Base-by-base conservation (phyloP, 2,329 filamentous ascomycete species). In the Colletotrichum salicis region DNA sequence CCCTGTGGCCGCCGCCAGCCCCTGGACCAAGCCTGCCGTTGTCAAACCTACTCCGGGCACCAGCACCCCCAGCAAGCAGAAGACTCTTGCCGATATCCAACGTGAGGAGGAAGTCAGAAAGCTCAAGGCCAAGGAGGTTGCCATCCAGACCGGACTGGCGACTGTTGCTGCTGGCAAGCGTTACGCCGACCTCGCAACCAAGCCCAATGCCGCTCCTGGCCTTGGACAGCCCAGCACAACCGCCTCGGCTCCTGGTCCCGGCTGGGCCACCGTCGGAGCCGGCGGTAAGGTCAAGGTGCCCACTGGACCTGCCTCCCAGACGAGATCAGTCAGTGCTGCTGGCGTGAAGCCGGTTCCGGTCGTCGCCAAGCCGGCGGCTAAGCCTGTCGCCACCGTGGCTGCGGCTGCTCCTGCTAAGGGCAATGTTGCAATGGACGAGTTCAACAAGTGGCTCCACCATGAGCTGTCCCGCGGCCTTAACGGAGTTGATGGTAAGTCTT, bases 251-350 rank as follows among this genome's bases (percentile, higher is more conserved):
- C 75, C 78, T n/a, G 81, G 79, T 63, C 80, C 79, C 68, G 94
- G 95, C 1, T 99, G 96, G 96, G 96, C 95, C 12, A 98, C 95
- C 0, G 96, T 99, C 52, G 96, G 96, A 59, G 95, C 96, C 41
- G 92, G 95, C 75, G 96, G 96, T 15, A 99, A 98, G 85, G 89
- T 93, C 61, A 98, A 97, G 85, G 85, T 89, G 33, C 93, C 94
- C 6, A 88, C 87, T 3, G 89, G 86, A 0, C 87, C 90, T 15
- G 83, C 87, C 2, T 85, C 87, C 5, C 84, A 85, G 74, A 77
- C 78, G 45, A 86, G 88, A 27, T 79, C 86, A 15, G 77, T 79
- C 5, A 89, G 86, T 74, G 78, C 83, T 13, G 78, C 79, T 22
- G 82, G 76, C 67, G 74, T 83, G 74, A 87, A 89, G 80, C 78